These are phyloP conservation scores for Endocladia muricata DNA, from an alignment of 31 red algal genomes.

Conservation along the genomic window DNA sequence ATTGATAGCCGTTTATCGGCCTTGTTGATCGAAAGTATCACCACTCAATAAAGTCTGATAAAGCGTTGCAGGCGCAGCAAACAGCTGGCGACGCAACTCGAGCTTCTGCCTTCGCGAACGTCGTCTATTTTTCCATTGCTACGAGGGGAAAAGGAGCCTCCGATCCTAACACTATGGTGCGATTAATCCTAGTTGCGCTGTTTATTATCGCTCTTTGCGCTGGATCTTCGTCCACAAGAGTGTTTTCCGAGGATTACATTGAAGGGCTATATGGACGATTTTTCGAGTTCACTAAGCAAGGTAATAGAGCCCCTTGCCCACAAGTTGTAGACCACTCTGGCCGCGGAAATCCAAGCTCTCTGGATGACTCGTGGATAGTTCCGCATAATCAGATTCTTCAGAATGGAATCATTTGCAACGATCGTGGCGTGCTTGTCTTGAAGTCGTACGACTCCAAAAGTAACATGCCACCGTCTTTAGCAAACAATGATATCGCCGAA, in stretches of 20 bases:
- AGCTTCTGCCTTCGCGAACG: no score
- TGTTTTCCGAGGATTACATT: conserved; percentile 57
- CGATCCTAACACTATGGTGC: no score
- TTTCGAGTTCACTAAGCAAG: conserved; percentile 37
- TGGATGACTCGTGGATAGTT: conserved; percentile 41
- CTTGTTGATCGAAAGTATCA: no score
- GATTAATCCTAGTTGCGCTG: no score
- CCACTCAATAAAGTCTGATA: no score
- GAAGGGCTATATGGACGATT: conserved; percentile 52
- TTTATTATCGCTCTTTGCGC: no score
- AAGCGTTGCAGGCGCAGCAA: no score
- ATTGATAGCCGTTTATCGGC: no score
- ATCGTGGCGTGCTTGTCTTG: conserved; percentile 18
- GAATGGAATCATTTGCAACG: conserved; percentile 22
- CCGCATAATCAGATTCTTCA: conserved; percentile 48
- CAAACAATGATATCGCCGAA: conserved; percentile 38
- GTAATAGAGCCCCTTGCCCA: conserved; percentile 42
- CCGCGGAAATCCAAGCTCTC: conserved; percentile 24
- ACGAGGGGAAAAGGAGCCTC: no score
- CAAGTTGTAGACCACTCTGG: conserved; percentile 37
- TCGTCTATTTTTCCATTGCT: no score
- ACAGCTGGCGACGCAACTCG: no score
- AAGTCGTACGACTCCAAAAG: conserved; percentile 26
- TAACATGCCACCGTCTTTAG: conserved; percentile 12
- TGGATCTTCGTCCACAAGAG: no score